Percentiles rank a stretch among this genome's conserved stretches.
Conservation (phyloP, 306 rosid species). For the Ammopiptanthus mongolicus region DNA sequence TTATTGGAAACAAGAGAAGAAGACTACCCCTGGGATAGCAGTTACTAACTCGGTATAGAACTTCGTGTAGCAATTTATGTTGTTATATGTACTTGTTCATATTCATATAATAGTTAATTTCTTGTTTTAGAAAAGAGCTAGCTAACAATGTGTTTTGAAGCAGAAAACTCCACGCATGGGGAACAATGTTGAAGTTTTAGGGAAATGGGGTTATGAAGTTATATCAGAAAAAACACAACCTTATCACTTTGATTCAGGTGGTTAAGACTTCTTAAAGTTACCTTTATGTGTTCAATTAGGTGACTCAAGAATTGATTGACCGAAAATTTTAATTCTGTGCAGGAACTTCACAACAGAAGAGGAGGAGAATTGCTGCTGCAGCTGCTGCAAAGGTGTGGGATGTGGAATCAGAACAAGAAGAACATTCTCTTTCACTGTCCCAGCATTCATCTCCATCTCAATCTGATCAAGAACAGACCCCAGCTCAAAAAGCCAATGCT, state of each 20-base stretch:
- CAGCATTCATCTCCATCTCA: conserved; percentile 85
- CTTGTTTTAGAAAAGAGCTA: neutral
- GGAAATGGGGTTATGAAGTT: conserved; percentile 33
- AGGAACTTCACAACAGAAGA: conserved; percentile 75
- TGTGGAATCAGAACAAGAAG: conserved; percentile 86
- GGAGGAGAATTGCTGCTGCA: conserved; percentile 55
- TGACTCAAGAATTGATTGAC: neutral
- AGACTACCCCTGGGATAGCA: conserved; percentile 27
- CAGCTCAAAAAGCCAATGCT: conserved; percentile 33
- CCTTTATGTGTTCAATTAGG: neutral
- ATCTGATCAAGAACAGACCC: conserved; percentile 83
- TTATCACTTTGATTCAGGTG: conserved; percentile 50
- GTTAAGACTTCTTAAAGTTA: neutral
- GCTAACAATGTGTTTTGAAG: conserved; percentile 23
- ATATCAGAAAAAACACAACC: conserved; percentile 38
- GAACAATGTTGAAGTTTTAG: conserved; percentile 39
- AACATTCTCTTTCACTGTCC: conserved; percentile 85
- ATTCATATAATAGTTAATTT: neutral
- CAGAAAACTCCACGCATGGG: conserved; percentile 50
- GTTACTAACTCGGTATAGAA: conserved; percentile 44
- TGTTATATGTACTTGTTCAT: neutral
- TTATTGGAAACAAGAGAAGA: conserved; percentile 63
- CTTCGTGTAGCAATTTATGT: neutral
- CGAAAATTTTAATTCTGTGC: neutral
- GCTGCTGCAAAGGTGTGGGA: conserved; percentile 52